Evolutionary conservation across 441 rosid genomes (phyloP), one percentile per base, ranked within the genome.

Genomic region (Flueggea neowawraea): DNA sequence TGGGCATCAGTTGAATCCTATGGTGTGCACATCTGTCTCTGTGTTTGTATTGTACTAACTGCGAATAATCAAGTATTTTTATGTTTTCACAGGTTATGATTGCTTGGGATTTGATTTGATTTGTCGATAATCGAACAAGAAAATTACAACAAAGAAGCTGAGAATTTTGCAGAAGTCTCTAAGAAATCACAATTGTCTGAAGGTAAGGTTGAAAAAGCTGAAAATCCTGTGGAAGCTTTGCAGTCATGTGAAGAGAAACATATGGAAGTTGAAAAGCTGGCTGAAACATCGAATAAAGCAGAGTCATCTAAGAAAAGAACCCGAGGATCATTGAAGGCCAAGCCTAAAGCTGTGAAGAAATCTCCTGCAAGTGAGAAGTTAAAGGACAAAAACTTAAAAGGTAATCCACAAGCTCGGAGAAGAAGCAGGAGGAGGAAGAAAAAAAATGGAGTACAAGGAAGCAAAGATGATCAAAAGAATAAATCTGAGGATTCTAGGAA

Each of bases 261-360:
- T 16, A 10, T 6, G 33, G 69, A 47, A 66, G 41, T 54, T 62
- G 66, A 48, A 50, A 65, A 59, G 50, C 22, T 43, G 15, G 64
- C 55, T 6, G 76, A 73, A 68, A 62, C 58, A 58, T 68, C 69
- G 16, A 63, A 12, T 53, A 66, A 73, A 60, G 70, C 68, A 47
- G 73, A 73, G 59, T 22, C 84, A 60, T 61, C 84, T 52, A 58
- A 64, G 63, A 77, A 64, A 50, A 67, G 72, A 77, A 64, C 60
- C 15, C 64, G 71, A 41, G 72, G 68, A 52, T 67, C 67, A 60
- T 51, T 70, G 67, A 84, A 53, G 69, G 78, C 67, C 15, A 81
- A 61, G 57, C 58, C 82, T 48, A 76, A 68, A 61, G 68, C 69
- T 17, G 70, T 52, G 33, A 85, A 89, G 68, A 73, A 79, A 52